phyloP scores from a whole-genome alignment of 2,329 filamentous ascomycete genomes.

The Colletotrichum tropicicola region DNA sequence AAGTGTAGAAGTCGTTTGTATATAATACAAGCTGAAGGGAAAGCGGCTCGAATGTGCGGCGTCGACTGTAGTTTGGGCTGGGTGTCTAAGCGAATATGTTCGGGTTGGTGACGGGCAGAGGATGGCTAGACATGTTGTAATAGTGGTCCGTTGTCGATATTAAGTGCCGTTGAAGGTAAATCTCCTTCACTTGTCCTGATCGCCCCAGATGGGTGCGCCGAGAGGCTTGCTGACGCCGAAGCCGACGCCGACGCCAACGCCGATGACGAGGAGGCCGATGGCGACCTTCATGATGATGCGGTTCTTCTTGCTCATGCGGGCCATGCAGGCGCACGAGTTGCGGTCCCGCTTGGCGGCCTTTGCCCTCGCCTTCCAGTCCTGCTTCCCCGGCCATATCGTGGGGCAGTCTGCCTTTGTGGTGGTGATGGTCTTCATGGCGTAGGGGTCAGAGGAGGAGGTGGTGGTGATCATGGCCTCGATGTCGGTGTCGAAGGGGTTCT shows the following conservation, averaged over 20 bases:
- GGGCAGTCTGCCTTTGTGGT: conserved; percentile 58
- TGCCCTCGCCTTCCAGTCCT: conserved; percentile 68
- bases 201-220: conserved; percentile 65
- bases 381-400: conserved; percentile 66
- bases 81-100: conserved; percentile 6
- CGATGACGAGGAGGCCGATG: conserved; percentile 60
- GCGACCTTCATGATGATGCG: conserved; percentile 63
- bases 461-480: conserved; percentile 61
- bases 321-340: conserved; percentile 61
- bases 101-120: neutral
- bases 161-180: neutral
- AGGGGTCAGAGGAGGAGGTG: conserved; percentile 40
- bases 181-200: neutral
- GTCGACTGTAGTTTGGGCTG: neutral
- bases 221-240: conserved; percentile 70
- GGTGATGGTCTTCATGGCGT: conserved; percentile 43
- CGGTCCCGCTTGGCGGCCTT: conserved; percentile 62
- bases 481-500: conserved; percentile 66
- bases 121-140: neutral
- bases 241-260: conserved; percentile 63
- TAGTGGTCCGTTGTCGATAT: neutral
- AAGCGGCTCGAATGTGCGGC: conserved; percentile 18
- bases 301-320: conserved; percentile 61
- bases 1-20: conserved; percentile 15
- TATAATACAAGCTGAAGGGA: conserved; percentile 26